phyloP scores from a whole-genome alignment of 805 yeast species.

The Saccharomyces kudriavzevii region DNA sequence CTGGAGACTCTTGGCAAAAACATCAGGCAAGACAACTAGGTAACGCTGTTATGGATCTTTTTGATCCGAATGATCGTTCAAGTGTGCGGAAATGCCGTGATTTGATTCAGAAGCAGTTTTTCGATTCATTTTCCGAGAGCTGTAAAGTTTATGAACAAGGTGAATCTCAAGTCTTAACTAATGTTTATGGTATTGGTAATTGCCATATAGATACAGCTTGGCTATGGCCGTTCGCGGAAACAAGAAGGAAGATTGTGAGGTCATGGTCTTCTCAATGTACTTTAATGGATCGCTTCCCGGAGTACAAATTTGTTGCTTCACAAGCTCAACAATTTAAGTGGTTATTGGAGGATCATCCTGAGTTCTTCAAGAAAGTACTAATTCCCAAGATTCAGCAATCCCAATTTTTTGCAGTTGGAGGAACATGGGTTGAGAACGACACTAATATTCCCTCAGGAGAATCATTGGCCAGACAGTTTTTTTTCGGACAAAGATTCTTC shows the following conservation, averaged over 20 bases:
- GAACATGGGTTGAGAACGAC: constrained; percentile 97
- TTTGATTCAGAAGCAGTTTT: constrained; percentile 46
- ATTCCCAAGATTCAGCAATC: constrained; percentile 55
- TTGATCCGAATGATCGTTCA: constrained; percentile 60
- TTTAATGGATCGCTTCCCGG: constrained; percentile 80
- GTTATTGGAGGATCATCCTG: constrained; percentile 83
- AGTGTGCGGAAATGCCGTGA: constrained; percentile 57
- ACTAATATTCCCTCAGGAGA: constrained; percentile 95
- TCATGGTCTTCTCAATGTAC: constrained; percentile 93
- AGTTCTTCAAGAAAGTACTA: constrained; percentile 54
- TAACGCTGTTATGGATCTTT: constrained; percentile 73
- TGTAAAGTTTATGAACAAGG: constrained; percentile 51
- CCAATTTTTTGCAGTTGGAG: constrained; percentile 86
- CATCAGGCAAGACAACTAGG: constrained; percentile 74
- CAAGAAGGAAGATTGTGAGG: constrained; percentile 83
- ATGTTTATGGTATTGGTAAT: constrained; percentile 83
- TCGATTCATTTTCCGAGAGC: constrained; percentile 61
- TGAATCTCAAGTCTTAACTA: constrained; percentile 32
- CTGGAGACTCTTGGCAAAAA: constrained; percentile 70
- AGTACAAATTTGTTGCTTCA: constrained; percentile 87
- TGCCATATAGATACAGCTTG: constrained; percentile 98
- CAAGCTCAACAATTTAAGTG: constrained; percentile 95
- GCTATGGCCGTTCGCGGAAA: constrained; percentile 99
- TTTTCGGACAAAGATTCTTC: constrained; percentile 84
- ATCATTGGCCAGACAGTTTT: constrained; percentile 77